These are phyloP conservation scores for Cladosporium sp. DNA, from an alignment of 2,329 filamentous ascomycete species.

Conservation along the genomic window DNA sequence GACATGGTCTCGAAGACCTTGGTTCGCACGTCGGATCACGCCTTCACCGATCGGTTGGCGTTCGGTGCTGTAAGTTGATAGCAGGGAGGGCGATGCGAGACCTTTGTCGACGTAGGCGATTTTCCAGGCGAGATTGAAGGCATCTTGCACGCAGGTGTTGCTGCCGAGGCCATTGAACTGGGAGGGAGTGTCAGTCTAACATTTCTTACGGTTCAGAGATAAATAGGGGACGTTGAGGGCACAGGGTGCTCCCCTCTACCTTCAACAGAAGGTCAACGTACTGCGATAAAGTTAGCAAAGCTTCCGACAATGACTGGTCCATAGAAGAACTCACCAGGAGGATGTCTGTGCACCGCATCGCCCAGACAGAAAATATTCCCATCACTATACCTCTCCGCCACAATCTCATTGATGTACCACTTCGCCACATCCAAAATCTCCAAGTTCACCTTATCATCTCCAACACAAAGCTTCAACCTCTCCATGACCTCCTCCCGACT, in stretches of 20 bases:
- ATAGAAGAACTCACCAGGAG: slow-evolving; percentile 33
- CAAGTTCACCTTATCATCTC: slow-evolving; percentile 48
- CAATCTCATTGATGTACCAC: slow-evolving; percentile 58
- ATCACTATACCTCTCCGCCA: slow-evolving; percentile 52
- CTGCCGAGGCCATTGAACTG: slow-evolving; percentile 51
- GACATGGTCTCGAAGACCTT: slow-evolving; percentile 51
- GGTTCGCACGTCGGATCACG: slow-evolving; percentile 54
- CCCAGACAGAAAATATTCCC: slow-evolving; percentile 54
- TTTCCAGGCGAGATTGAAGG: slow-evolving; percentile 39
- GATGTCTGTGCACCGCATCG: slow-evolving; percentile 57
- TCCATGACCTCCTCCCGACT: slow-evolving; percentile 45
- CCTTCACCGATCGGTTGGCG: slow-evolving; percentile 42
- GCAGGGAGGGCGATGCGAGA: slow-evolving; percentile 24
- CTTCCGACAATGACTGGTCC: neutral
- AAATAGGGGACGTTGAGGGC: too few relatives aligned
- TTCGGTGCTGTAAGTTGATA: slow-evolving; percentile 30
- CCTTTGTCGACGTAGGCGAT: slow-evolving; percentile 30
- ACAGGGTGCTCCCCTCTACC: too few relatives aligned
- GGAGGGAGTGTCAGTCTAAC: neutral
- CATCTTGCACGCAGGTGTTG: slow-evolving; percentile 49
- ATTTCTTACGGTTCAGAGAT: too few relatives aligned
- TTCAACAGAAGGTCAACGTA: neutral
- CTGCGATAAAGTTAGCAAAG: neutral
- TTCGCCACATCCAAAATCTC: slow-evolving; percentile 53
- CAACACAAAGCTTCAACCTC: slow-evolving; percentile 49